phyloP scores from a whole-genome alignment of 345 rosid species.

The Psidium friedrichsthalianum region DNA sequence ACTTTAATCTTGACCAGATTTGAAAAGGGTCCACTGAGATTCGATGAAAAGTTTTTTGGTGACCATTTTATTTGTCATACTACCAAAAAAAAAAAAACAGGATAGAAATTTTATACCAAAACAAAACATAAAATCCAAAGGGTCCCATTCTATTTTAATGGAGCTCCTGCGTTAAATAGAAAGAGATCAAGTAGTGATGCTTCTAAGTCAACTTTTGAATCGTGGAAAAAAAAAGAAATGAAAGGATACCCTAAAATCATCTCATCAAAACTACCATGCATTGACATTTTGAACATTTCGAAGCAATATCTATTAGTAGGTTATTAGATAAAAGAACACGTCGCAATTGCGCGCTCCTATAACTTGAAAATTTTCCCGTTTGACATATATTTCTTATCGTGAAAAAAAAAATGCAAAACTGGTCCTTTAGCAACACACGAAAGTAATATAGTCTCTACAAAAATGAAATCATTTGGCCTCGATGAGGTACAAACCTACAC shows the following conservation, averaged over 20 bases:
- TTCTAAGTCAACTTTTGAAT: background rate
- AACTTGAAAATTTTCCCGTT: background rate
- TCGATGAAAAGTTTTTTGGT: background rate
- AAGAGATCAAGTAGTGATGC: background rate
- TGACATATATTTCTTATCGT: background rate
- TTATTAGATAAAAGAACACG: background rate
- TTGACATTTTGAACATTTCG: background rate
- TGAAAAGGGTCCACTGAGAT: background rate
- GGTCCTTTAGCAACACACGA: background rate
- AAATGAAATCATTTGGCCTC: background rate
- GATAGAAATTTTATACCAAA: too few relatives aligned
- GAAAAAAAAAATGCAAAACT: background rate
- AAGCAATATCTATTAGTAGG: background rate
- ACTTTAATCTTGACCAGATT: background rate
- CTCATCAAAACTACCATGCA: background rate
- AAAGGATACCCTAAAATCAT: background rate
- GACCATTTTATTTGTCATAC: background rate
- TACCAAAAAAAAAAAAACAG: background rate
- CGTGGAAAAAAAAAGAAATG: fast-evolving
- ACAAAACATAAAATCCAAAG: too few relatives aligned
- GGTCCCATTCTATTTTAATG: background rate
- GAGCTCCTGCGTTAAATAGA: background rate
- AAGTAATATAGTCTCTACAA: background rate
- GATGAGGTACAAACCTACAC: background rate
- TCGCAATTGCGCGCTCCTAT: background rate